Conservation (phyloP, 306 rosid genomes). For the Nissolia schottii region DNA sequence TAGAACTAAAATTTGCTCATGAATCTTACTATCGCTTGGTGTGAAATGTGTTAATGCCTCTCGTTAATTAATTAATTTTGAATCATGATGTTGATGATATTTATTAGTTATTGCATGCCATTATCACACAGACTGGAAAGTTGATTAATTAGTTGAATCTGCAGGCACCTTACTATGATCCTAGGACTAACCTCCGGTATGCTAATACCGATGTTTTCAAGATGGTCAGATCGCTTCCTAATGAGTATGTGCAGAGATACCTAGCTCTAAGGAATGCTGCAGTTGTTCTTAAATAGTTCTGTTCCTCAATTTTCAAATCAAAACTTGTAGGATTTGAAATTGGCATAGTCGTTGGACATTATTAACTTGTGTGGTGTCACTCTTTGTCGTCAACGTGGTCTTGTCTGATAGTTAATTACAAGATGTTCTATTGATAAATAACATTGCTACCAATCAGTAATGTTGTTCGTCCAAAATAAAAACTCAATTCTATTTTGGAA, state of each 20-base stretch:
- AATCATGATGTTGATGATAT: background rate
- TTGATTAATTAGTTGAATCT: constrained; percentile 12
- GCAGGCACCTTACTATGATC: constrained; percentile 94
- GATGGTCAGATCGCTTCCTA: constrained; percentile 73
- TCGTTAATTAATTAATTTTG: background rate
- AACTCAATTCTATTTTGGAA: background rate
- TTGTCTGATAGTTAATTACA: background rate
- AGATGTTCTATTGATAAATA: background rate
- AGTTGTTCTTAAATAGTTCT: constrained; percentile 62
- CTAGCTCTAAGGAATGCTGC: constrained; percentile 80
- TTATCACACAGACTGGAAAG: background rate
- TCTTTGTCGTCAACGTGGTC: background rate
- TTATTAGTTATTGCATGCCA: background rate
- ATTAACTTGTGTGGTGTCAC: background rate
- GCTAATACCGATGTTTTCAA: constrained; percentile 83
- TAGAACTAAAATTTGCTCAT: background rate
- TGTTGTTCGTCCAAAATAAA: background rate
- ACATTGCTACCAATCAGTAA: background rate
- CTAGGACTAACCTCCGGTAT: constrained; percentile 82
- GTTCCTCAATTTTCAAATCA: background rate
- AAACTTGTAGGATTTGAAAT: background rate
- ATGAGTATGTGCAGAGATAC: constrained; percentile 83
- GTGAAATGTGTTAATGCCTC: background rate
- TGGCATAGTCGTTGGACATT: background rate
- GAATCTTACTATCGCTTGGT: background rate